Conservation (phyloP, 2,329 filamentous ascomycete species). For the Epichloe bromicola region DNA sequence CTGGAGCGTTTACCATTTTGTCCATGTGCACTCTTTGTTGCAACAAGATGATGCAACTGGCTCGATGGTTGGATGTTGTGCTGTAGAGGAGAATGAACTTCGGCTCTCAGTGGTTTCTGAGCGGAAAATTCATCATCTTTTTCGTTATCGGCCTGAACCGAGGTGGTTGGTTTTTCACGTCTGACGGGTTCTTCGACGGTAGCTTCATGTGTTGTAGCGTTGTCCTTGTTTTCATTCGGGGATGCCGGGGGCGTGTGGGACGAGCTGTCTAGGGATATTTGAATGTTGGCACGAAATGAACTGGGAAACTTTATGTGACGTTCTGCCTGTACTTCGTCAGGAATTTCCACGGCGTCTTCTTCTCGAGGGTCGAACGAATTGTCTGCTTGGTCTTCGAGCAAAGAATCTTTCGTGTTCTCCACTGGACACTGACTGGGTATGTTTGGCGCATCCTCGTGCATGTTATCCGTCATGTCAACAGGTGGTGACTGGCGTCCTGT, state of each 20-base stretch:
- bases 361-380: neutral
- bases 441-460: neutral
- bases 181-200: neutral
- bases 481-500: neutral
- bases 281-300: neutral
- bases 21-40: neutral
- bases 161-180: neutral
- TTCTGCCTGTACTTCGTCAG: neutral
- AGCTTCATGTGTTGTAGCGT: neutral
- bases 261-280: neutral
- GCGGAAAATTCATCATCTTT: neutral
- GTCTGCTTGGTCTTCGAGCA: neutral
- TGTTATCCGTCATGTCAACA: neutral
- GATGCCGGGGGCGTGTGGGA: neutral
- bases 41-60: neutral
- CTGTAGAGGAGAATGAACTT: neutral
- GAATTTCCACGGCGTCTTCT: neutral
- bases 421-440: neutral
- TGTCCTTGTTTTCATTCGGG: neutral
- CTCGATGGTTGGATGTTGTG: neutral
- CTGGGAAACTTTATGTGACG: neutral
- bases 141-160: neutral
- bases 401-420: neutral
- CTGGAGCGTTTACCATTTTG: neutral
- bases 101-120: neutral